These are phyloP conservation scores for Heteromeles arbutifolia DNA, from an alignment of 306 rosid genomes.

Conservation along the genomic window DNA sequence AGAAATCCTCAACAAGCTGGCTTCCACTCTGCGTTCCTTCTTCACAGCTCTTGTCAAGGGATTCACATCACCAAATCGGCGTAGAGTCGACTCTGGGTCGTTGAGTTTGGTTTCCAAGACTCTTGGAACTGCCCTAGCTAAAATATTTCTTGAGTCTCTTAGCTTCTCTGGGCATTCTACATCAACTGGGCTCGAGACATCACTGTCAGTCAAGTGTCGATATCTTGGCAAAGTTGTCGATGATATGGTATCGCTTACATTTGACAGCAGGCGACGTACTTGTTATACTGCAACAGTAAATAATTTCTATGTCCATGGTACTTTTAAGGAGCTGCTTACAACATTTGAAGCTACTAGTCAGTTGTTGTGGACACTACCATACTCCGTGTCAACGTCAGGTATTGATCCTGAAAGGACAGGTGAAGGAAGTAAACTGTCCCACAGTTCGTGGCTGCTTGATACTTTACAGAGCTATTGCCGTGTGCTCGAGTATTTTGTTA, in stretches of 20 bases:
- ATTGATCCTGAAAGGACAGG: constrained; percentile 51
- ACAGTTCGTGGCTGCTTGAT: constrained; percentile 83
- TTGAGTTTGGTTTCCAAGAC: constrained; percentile 79
- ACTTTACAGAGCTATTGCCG: constrained; percentile 82
- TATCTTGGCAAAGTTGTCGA: constrained; percentile 93
- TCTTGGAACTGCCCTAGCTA: constrained; percentile 86
- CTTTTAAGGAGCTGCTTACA: constrained; percentile 82
- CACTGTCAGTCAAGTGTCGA: constrained; percentile 85
- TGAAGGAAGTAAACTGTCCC: constrained; percentile 63
- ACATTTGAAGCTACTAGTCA: constrained; percentile 99
- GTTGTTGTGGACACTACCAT: constrained; percentile 78
- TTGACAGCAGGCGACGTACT: constrained; percentile 81
- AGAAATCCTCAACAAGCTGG: constrained; percentile 82
- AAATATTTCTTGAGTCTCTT: constrained; percentile 78
- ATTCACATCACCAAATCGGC: constrained; percentile 85
- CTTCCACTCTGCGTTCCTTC: constrained; percentile 78
- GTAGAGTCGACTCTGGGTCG: constrained; percentile 81
- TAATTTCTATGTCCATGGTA: constrained; percentile 88
- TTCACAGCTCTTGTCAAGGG: constrained; percentile 93
- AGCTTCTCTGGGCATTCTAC: constrained; percentile 77
- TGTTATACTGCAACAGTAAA: constrained; percentile 81
- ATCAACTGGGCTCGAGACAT: constrained; percentile 49
- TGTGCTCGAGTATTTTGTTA: constrained; percentile 88
- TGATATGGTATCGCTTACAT: constrained; percentile 80
- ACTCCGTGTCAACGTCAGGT: constrained; percentile 45